Percentiles rank a stretch among this genome's conserved stretches.
Evolutionary conservation across 2,329 filamentous ascomycete genomes (phyloP).

Genomic region (Verticillium klebahnii): DNA sequence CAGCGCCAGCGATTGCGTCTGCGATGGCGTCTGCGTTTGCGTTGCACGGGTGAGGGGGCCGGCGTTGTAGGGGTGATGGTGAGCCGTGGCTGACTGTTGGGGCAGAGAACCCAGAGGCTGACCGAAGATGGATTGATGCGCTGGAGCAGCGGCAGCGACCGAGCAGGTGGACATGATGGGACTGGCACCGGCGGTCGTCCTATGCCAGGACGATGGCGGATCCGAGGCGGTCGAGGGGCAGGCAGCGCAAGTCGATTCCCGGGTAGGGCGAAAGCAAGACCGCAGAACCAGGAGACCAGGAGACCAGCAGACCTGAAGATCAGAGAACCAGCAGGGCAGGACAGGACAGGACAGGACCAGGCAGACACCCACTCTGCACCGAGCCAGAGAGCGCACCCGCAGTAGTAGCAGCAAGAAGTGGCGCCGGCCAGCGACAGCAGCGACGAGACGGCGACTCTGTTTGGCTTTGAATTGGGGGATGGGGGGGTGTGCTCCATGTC

Average conservation of each 20-base stretch:
- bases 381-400: neutral
- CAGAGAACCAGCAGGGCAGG: neutral
- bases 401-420: neutral
- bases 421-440: neutral
- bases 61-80: neutral
- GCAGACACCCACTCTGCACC: neutral
- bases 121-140: neutral
- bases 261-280: neutral
- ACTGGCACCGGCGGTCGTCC: neutral
- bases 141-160: neutral
- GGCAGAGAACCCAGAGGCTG: neutral
- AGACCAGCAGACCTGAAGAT: neutral
- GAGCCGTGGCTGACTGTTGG: neutral
- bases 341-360: neutral
- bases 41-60: neutral
- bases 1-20: neutral
- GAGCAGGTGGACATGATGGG: neutral
- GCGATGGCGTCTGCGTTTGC: neutral
- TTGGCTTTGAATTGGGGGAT: neutral
- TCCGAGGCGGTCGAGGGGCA: neutral
- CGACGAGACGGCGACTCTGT: neutral
- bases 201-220: neutral
- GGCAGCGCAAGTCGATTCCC: neutral
- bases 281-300: neutral
- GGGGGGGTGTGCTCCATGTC: neutral